phyloP scores from a whole-genome alignment of 2,329 filamentous ascomycete genomes.

The Emericellopsis cladophorae region DNA sequence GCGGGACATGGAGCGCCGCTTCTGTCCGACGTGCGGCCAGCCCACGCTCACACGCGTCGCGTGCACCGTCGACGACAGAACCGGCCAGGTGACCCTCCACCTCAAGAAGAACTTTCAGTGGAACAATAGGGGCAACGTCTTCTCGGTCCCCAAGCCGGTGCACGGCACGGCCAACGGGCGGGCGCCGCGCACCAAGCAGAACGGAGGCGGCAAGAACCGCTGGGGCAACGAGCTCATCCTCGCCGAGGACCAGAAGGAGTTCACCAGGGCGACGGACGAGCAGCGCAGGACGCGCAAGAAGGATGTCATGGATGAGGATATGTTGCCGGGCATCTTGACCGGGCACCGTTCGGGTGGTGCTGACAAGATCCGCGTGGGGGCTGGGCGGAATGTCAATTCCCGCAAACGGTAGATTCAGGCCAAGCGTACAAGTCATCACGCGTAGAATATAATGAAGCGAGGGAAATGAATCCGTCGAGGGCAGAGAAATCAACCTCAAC shows the following conservation, averaged over 20 bases:
- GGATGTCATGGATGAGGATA: conserved; percentile 93
- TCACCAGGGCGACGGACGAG: conserved; percentile 47
- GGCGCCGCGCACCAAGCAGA: conserved; percentile 27
- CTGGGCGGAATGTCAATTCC: conserved; percentile 77
- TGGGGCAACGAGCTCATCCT: conserved; percentile 81
- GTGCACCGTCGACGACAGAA: conserved; percentile 65
- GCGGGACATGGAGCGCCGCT: conserved; percentile 77
- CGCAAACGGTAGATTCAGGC: conserved; percentile 34
- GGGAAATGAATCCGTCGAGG: not conserved
- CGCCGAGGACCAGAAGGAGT: conserved; percentile 95
- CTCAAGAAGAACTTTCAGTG: conserved; percentile 92
- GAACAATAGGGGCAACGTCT: conserved; percentile 87
- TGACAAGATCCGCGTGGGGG: conserved; percentile 68
- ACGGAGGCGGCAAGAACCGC: conserved; percentile 61
- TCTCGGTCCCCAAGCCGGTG: conserved; percentile 82
- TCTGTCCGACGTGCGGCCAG: conserved; percentile 85
- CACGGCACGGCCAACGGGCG: conserved; percentile 73
- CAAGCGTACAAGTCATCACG: too few species aligned
- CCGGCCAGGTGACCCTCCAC: conserved; percentile 70
- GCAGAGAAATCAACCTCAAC: too few species aligned
- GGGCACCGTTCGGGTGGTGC: conserved; percentile 54
- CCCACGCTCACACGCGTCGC: conserved; percentile 73
- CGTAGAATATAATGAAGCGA: conserved; percentile 2
- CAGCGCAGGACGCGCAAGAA: conserved; percentile 56
- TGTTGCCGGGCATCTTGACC: conserved; percentile 71